A percentile compares a stretch with the other conserved stretches of the same genome.
Evolutionary conservation across 106 monocot genomes (phyloP).

Genomic region (Gastrodia elata): DNA sequence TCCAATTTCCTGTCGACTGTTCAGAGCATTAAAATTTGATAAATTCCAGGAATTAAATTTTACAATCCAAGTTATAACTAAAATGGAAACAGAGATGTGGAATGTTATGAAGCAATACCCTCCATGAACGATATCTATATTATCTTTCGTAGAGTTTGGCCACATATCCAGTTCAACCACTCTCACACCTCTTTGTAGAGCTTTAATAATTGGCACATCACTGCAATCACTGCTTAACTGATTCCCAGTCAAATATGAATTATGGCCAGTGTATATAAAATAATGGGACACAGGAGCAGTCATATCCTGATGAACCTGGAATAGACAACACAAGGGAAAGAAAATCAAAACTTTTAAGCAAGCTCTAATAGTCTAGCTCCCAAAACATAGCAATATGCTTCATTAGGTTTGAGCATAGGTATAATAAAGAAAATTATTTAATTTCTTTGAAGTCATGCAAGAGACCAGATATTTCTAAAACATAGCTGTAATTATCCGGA

Average conservation of each 20-base stretch:
- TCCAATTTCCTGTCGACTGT: background rate
- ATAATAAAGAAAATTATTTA: background rate
- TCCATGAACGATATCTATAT: conserved; percentile 34
- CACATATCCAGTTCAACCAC: conserved; percentile 42
- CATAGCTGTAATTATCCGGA: background rate
- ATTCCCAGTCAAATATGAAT: conserved; percentile 38
- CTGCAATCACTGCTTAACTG: conserved; percentile 44
- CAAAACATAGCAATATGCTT: background rate
- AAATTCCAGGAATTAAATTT: background rate
- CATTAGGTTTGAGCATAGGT: background rate
- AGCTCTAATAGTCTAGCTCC: background rate
- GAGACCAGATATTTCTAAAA: background rate
- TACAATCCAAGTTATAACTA: background rate
- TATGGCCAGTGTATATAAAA: conserved; percentile 36
- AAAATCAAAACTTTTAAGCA: background rate
- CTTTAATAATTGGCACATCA: conserved; percentile 35
- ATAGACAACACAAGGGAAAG: background rate
- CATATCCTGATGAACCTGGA: conserved; percentile 42
- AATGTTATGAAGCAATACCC: conserved; percentile 11
- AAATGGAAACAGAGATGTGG: background rate
- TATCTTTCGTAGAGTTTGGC: conserved; percentile 33
- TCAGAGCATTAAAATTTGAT: background rate
- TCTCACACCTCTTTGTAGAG: conserved; percentile 31
- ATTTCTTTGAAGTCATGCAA: background rate
- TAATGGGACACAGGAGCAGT: conserved; percentile 33